Percentiles rank a stretch among this genome's conserved stretches.
Conservation (phyloP, 2,329 filamentous ascomycete species). For the Botrytis aclada region DNA sequence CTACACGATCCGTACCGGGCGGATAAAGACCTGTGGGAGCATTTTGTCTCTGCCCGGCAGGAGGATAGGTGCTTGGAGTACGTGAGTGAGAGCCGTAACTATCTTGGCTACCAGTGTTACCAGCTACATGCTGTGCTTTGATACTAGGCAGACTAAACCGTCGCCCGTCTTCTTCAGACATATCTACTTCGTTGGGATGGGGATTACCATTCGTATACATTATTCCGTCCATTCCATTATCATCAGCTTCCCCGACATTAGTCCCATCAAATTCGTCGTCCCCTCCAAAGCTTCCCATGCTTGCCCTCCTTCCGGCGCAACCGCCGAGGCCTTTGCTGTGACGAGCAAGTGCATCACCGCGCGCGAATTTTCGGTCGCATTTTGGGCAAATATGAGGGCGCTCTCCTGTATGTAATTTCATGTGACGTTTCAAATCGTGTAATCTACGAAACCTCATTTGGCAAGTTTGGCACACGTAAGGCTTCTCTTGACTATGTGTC, state of each 20-base stretch:
- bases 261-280: slow-evolving; percentile 68
- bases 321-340: slow-evolving; percentile 96
- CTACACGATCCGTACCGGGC: slow-evolving; percentile 55
- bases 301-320: slow-evolving; percentile 86
- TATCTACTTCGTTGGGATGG: slow-evolving; percentile 57
- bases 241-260: slow-evolving; percentile 51
- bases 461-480: slow-evolving; percentile 91
- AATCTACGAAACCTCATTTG: slow-evolving; percentile 87
- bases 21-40: slow-evolving; percentile 56
- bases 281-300: slow-evolving; percentile 76
- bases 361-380: slow-evolving; percentile 90
- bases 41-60: slow-evolving; percentile 54
- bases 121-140: slow-evolving; percentile 66
- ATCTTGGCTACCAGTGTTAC: slow-evolving; percentile 37
- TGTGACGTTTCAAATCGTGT: slow-evolving; percentile 93
- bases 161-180: slow-evolving; percentile 57
- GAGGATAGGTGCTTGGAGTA: slow-evolving; percentile 73
- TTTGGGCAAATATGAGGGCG: slow-evolving; percentile 92
- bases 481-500: slow-evolving; percentile 98
- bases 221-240: slow-evolving; percentile 55
- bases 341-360: slow-evolving; percentile 88
- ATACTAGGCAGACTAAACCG: slow-evolving; percentile 71
- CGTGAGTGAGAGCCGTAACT: slow-evolving; percentile 57
- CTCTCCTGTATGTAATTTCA: slow-evolving; percentile 94
- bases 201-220: slow-evolving; percentile 48